phyloP scores from a whole-genome alignment of 1,284 basidiomycete species.

The Ustilago trichophora region DNA sequence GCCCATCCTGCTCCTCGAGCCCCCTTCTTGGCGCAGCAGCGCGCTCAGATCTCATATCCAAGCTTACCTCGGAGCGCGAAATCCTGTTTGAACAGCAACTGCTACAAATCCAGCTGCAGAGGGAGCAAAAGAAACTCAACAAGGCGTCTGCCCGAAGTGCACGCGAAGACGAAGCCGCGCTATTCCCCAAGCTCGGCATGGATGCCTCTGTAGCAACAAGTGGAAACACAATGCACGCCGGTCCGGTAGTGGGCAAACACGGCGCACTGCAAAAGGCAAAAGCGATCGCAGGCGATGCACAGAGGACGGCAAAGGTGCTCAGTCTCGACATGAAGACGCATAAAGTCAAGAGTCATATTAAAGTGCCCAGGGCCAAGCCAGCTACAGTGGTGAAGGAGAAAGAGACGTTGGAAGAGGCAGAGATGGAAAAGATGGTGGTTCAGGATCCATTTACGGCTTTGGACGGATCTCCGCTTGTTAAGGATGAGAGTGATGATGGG shows the following conservation, averaged over 20 bases:
- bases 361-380: conserved; percentile 8
- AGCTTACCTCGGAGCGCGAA: conserved; percentile 32
- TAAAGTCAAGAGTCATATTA: conserved; percentile 34
- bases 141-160: conserved; percentile 14
- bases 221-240: neutral
- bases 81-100: conserved; percentile 38
- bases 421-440: conserved; percentile 9
- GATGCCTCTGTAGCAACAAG: neutral
- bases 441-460: conserved; percentile 31
- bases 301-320: conserved; percentile 44
- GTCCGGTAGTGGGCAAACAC: conserved; percentile 36
- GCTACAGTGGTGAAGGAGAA: neutral
- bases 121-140: conserved; percentile 36
- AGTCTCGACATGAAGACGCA: conserved; percentile 50
- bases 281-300: conserved; percentile 38
- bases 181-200: conserved; percentile 37
- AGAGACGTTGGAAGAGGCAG: neutral
- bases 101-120: conserved; percentile 31
- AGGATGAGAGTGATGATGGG: conserved; percentile 27
- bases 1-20: conserved; percentile 29
- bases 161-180: conserved; percentile 20
- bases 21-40: conserved; percentile 29
- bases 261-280: conserved; percentile 38
- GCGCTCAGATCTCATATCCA: conserved; percentile 31
- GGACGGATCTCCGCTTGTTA: conserved; percentile 25